These are phyloP conservation scores for Scheffersomyces cryptocercus DNA, from an alignment of 1,139 yeast genomes.

Conservation along the genomic window DNA sequence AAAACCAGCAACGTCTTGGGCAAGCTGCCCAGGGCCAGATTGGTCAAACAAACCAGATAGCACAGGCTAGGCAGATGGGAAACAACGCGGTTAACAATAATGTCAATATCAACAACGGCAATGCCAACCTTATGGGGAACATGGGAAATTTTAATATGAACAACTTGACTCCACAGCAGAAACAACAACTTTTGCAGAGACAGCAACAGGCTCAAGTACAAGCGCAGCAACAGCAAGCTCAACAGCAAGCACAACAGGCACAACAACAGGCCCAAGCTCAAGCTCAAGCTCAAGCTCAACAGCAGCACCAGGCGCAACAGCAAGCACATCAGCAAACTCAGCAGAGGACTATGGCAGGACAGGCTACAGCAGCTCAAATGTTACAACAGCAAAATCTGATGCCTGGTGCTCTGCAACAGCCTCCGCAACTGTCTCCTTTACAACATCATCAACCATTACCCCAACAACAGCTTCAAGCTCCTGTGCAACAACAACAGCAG, in stretches of 20 bases:
- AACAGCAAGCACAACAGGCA: conserved; percentile 4
- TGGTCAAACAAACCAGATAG: conserved; percentile 5
- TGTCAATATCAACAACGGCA: conserved; percentile 9
- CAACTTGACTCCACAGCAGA: conserved; percentile 36
- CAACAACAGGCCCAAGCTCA: conserved; percentile 2
- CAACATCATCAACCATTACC: conserved; percentile 9
- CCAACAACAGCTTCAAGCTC: conserved; percentile 9
- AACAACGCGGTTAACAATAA: conserved; percentile 4
- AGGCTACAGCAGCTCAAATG: conserved; percentile 9
- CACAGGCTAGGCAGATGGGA: conserved; percentile 3
- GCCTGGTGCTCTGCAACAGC: conserved; percentile 4
- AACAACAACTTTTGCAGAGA: conserved; percentile 22
- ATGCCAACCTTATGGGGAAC: conserved; percentile 6
- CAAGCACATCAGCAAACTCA: conserved; percentile 10
- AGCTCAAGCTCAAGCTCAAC: conserved; percentile 6
- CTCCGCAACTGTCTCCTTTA: conserved; percentile 1
- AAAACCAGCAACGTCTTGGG: conserved; percentile 4
- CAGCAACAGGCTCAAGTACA: conserved; percentile 8
- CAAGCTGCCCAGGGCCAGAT: not conserved
- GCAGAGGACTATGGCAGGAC: conserved; percentile 15
- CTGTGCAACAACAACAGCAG: conserved; percentile 5
- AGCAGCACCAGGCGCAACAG: conserved; percentile 4
- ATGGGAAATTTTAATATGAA: conserved; percentile 14
- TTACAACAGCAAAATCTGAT: conserved; percentile 1
- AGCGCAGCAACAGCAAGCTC: conserved; percentile 1